Percentiles rank a stretch among this genome's conserved stretches.
phyloP scores from a whole-genome alignment of 805 yeast genomes.

The Candida ascalaphidarum region DNA sequence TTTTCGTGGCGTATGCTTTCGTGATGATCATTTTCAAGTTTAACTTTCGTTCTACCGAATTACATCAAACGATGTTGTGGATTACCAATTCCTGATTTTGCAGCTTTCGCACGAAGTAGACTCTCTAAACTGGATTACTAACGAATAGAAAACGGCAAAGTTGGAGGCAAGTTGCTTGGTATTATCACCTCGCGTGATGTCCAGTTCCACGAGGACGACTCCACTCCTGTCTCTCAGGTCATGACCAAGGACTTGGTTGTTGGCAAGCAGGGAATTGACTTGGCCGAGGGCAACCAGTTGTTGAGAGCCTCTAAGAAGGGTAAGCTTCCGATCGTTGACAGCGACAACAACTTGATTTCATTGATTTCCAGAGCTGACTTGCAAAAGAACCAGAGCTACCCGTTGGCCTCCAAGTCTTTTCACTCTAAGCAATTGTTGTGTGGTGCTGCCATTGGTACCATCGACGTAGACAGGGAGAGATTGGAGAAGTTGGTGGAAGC shows the following conservation, averaged over 20 bases:
- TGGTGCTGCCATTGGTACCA: constrained; percentile 98
- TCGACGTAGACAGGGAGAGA: constrained; percentile 82
- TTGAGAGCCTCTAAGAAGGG: constrained; percentile 94
- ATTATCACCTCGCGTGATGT: constrained; percentile 95
- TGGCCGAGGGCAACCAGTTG: constrained; percentile 82
- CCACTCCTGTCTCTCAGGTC: constrained; percentile 57
- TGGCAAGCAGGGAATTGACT: constrained; percentile 73
- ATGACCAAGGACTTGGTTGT: constrained; percentile 89
- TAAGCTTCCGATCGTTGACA: constrained; percentile 89
- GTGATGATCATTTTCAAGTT: constrained; percentile 47
- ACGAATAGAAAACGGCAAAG: constrained; percentile 67
- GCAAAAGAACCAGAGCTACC: constrained; percentile 90
- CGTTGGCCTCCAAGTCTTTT: constrained; percentile 89
- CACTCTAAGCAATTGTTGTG: constrained; percentile 91
- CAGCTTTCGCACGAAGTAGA: not conserved
- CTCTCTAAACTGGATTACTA: constrained; percentile 11
- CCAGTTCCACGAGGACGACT: constrained; percentile 80
- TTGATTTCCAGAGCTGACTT: constrained; percentile 92
- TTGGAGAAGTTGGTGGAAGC: constrained; percentile 81
- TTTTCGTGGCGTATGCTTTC: constrained; percentile 4
- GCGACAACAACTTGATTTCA: constrained; percentile 66
- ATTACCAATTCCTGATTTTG: constrained; percentile 13
- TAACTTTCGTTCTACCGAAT: constrained; percentile 99
- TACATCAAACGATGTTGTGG: constrained; percentile 97
- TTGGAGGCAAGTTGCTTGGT: constrained; percentile 88